A percentile compares a stretch with the other conserved stretches of the same genome.
phyloP scores from a whole-genome alignment of 2,329 filamentous ascomycete genomes.

The Penicillium sp. region DNA sequence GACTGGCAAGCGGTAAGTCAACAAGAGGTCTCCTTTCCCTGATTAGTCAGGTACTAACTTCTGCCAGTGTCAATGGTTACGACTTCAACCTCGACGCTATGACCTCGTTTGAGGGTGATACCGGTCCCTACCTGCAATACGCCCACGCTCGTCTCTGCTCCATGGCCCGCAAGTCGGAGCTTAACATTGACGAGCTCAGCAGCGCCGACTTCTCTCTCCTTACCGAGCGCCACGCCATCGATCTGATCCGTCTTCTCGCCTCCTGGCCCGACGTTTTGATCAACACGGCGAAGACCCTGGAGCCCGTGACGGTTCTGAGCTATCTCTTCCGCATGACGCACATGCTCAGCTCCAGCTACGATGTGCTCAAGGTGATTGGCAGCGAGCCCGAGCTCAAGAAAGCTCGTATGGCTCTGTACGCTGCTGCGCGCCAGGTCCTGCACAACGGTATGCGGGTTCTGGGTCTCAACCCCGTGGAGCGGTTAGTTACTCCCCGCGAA shows the following conservation, averaged over 20 bases:
- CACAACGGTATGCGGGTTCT: constrained; percentile 67
- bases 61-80: constrained; percentile 61
- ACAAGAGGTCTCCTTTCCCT: constrained; percentile 33
- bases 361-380: constrained; percentile 63
- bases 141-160: constrained; percentile 62
- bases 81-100: constrained; percentile 67
- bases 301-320: constrained; percentile 66
- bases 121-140: constrained; percentile 67
- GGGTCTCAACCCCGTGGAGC: constrained; percentile 66
- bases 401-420: constrained; percentile 64
- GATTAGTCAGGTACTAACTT: constrained; percentile 47
- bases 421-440: constrained; percentile 63
- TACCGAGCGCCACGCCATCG: constrained; percentile 62
- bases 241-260: constrained; percentile 63
- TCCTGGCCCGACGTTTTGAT: constrained; percentile 67
- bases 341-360: constrained; percentile 62
- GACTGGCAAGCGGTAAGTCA: constrained; percentile 79
- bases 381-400: constrained; percentile 60
- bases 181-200: constrained; percentile 50
- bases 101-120: constrained; percentile 68
- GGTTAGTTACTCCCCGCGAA: constrained; percentile 37
- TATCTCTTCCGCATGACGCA: constrained; percentile 70
- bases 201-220: constrained; percentile 62
- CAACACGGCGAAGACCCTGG: constrained; percentile 66
- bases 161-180: constrained; percentile 59